phyloP scores from a whole-genome alignment of 768 basidiomycete genomes.

The Paxillus ammoniavirescens region DNA sequence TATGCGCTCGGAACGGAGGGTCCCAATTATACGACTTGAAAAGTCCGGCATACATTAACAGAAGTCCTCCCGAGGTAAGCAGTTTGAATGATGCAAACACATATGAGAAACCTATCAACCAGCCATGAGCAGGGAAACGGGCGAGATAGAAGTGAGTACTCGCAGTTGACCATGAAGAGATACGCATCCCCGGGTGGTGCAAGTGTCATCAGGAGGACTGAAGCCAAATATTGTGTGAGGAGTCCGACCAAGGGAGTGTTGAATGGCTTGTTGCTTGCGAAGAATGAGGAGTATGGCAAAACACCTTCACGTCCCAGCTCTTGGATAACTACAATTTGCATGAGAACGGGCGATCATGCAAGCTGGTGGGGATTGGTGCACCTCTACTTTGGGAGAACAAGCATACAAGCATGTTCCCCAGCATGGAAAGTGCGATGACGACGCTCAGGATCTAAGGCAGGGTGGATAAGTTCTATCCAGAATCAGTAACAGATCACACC shows the following conservation, averaged over 20 bases:
- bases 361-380: constrained; percentile 25
- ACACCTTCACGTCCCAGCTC: constrained; percentile 73
- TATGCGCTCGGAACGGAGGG: constrained; percentile 65
- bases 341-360: constrained; percentile 4
- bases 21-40: constrained; percentile 52
- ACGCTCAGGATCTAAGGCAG: constrained; percentile 50
- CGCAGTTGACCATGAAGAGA: constrained; percentile 65
- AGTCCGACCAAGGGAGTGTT: constrained; percentile 63
- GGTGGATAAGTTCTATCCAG: constrained; percentile 1
- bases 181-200: constrained; percentile 76
- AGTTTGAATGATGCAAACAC: constrained; percentile 57
- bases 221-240: constrained; percentile 59
- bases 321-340: constrained; percentile 51
- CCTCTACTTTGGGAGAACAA: constrained; percentile 69
- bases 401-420: constrained; percentile 63
- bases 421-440: constrained; percentile 60
- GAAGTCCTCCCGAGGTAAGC: constrained; percentile 56
- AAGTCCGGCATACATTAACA: constrained; percentile 58
- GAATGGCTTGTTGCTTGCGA: constrained; percentile 72
- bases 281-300: constrained; percentile 62
- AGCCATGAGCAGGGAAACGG: background rate
- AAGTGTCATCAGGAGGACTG: constrained; percentile 49
- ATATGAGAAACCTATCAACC: constrained; percentile 52
- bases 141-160: constrained; percentile 19
- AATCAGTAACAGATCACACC: constrained; percentile 1